Evolutionary conservation across 768 basidiomycete species (phyloP).

Genomic region (Mrakia gelida): DNA sequence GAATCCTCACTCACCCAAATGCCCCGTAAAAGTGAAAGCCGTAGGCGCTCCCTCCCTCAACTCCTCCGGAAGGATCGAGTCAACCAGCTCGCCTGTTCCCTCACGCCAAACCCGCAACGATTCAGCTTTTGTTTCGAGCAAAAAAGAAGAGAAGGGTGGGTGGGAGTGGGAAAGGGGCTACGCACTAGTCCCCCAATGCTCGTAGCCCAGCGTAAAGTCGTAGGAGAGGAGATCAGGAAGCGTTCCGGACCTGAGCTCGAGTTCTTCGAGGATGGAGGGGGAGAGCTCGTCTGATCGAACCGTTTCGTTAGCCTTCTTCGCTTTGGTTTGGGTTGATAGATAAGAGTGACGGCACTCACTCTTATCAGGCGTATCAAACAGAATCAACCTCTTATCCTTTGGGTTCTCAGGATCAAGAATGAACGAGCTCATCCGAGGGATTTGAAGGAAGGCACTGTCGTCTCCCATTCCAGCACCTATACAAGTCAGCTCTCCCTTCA

Average conservation of each 20-base stretch:
- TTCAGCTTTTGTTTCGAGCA: background rate
- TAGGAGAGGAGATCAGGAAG: background rate
- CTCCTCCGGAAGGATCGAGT: conserved; percentile 72
- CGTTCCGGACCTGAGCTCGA: background rate
- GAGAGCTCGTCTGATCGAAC: background rate
- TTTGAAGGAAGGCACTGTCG: conserved; percentile 36
- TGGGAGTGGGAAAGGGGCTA: too few relatives aligned
- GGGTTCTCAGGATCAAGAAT: conserved; percentile 29
- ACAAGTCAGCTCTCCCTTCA: background rate
- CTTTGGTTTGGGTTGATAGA: background rate
- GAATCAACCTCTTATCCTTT: conserved; percentile 56
- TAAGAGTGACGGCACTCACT: conserved; percentile 46
- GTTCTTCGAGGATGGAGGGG: background rate
- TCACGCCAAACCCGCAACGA: background rate
- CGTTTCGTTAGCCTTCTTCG: background rate
- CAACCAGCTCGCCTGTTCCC: conserved; percentile 67
- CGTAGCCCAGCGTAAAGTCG: conserved; percentile 65
- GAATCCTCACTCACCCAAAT: conserved; percentile 62
- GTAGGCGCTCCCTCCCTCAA: conserved; percentile 73
- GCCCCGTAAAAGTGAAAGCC: conserved; percentile 82
- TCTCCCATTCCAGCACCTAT: too few relatives aligned
- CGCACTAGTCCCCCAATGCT: conserved; percentile 81
- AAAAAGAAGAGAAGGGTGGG: background rate
- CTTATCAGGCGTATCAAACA: conserved; percentile 61
- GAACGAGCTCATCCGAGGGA: conserved; percentile 35